Conservation (phyloP, 148 eudicot genomes). For the Rhododendron ferrugineum region DNA sequence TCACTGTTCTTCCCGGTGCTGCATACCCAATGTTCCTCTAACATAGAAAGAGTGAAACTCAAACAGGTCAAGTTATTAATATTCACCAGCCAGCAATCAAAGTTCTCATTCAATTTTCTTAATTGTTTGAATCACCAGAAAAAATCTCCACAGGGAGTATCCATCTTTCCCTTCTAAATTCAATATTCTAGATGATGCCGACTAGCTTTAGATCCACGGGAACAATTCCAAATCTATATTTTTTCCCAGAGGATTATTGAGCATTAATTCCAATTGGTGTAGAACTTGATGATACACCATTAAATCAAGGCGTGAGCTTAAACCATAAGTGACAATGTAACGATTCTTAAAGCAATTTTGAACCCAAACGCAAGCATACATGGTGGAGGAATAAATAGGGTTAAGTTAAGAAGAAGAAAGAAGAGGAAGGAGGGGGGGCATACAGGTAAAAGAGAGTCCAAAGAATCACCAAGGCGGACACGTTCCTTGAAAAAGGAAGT, state of each 20-base stretch:
- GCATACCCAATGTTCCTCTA: background rate
- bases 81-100: background rate
- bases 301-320: background rate
- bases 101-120: background rate
- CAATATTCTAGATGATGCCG: background rate
- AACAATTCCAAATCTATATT: background rate
- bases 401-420: background rate
- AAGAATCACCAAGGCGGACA: conserved; percentile 51
- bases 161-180: background rate
- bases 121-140: background rate
- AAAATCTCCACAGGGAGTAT: background rate
- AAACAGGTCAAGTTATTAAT: background rate
- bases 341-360: background rate
- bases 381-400: background rate
- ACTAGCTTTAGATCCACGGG: background rate
- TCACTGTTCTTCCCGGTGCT: background rate
- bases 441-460: conserved; percentile 86
- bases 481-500: conserved; percentile 56
- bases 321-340: background rate
- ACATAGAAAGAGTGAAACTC: background rate
- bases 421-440: conserved; percentile 2
- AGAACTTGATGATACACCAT: background rate
- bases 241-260: background rate
- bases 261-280: background rate
- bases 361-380: background rate